Evolutionary conservation across 352 stramenopile species (phyloP), one percentile per base, ranked within the genome.

Genomic region (Thalassiosira delicatula): DNA sequence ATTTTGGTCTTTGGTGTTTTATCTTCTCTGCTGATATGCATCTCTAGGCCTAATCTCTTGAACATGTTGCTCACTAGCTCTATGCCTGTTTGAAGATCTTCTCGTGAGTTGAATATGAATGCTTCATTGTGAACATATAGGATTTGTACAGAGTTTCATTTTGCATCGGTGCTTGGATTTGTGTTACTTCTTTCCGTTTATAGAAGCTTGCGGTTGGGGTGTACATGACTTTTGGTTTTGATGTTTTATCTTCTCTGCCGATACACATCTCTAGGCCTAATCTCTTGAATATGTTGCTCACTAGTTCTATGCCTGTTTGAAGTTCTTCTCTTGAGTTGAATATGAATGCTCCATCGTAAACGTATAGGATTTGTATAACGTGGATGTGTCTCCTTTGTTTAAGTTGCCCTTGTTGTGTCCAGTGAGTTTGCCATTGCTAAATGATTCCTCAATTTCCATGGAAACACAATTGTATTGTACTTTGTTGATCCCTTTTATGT

Each of bases 1-100:
- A 11, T 25, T 49, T 81, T 63, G 29, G 63, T 81, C 59, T 81
- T 81, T 0, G 73, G 70, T 23, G 17, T 23, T 59, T 25, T 30
- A 23, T 68, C 33, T 12, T 30, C 53, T 46, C 29, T 33, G 29
- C 73, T 63, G 35, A 75, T 61, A 42, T 81, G 73, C 62, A 75
- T 81, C 25, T 81, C 73, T 40, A 81, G 30, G 9, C 63, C 73
- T 9, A 81, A 27, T 54, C 3, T 37, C 19, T 21, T 51, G 51
- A 81, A 81, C n/a, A 49, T 7, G 32, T 35, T n/a, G 32, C 62
- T 40, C 8, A 81, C 62, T 17, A 81, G 21, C 0, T 73, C 32
- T 19, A 81, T 19, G 46, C 62, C 73, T 12, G 25, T 42, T 11
- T 40, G 69, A 2, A 70, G 25, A 35, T 75, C 54, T 25, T 46